Conservation (phyloP, 2,329 filamentous ascomycete genomes). For the Alternaria alternata region DNA sequence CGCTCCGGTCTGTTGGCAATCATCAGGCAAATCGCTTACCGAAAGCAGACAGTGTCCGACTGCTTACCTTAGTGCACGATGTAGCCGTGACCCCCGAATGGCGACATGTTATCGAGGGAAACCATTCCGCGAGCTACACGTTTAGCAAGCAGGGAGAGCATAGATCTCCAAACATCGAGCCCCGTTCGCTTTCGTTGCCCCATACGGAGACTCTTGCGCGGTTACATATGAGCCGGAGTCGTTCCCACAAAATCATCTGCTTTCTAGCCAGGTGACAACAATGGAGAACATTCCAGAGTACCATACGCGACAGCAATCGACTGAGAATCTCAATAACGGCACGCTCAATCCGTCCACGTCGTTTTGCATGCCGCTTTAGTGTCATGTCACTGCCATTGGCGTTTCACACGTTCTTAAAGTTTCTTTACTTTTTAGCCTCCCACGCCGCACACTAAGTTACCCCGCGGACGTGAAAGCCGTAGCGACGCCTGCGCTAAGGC, state of each 20-base stretch:
- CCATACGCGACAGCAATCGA: slow-evolving; percentile 21
- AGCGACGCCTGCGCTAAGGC: slow-evolving; percentile 11
- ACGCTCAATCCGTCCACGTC: slow-evolving; percentile 7
- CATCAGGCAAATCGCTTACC: slow-evolving; percentile 8
- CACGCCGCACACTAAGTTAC: slow-evolving; percentile 19
- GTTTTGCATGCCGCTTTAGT: slow-evolving; percentile 17
- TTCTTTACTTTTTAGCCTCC: slow-evolving; percentile 17
- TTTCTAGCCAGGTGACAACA: background rate
- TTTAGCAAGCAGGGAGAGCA: slow-evolving; percentile 9
- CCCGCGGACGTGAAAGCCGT: slow-evolving; percentile 12
- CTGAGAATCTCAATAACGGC: slow-evolving; percentile 16
- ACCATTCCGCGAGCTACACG: slow-evolving; percentile 1
- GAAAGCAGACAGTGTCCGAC: slow-evolving; percentile 10
- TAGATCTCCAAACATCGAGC: slow-evolving; percentile 1
- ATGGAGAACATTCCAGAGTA: slow-evolving; percentile 11
- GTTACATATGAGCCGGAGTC: background rate
- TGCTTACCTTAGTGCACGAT: slow-evolving; percentile 6
- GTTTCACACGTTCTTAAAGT: slow-evolving; percentile 2
- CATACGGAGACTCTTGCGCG: background rate
- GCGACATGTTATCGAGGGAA: slow-evolving; percentile 1
- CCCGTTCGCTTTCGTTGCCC: slow-evolving; percentile 9
- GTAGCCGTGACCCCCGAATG: slow-evolving; percentile 4
- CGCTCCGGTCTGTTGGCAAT: slow-evolving; percentile 11
- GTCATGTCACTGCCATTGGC: slow-evolving; percentile 8
- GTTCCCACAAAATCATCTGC: background rate